phyloP scores from a whole-genome alignment of 441 rosid species.

The Brassica balearica region DNA sequence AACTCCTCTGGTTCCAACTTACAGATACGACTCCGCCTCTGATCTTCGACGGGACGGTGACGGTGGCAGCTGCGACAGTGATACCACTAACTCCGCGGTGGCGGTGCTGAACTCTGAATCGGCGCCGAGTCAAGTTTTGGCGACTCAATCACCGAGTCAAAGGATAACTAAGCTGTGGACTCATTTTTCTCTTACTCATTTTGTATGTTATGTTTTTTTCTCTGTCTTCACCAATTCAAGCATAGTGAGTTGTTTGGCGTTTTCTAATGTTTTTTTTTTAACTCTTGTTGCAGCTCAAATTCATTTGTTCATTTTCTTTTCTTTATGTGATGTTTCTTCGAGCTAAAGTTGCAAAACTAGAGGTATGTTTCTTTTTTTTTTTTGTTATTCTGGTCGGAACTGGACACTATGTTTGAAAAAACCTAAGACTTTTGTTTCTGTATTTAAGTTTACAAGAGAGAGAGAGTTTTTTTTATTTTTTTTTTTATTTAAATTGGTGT shows the following conservation, averaged over 20 bases:
- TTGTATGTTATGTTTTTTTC: conserved; percentile 46
- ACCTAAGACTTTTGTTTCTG: not conserved
- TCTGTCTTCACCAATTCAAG: not conserved
- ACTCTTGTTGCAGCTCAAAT: conserved; percentile 61
- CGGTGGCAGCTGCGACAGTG: conserved; percentile 32
- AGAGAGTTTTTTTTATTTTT: not conserved
- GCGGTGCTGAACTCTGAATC: conserved; percentile 38
- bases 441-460: not conserved
- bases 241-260: not conserved
- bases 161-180: conserved; percentile 48
- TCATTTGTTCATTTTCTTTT: conserved; percentile 57
- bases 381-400: not conserved
- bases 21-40: conserved; percentile 50
- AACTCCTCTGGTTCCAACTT: conserved; percentile 65
- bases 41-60: conserved; percentile 52
- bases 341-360: conserved; percentile 57
- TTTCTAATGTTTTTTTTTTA: conserved; percentile 26
- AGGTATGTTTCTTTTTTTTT: conserved; percentile 52
- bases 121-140: conserved; percentile 44
- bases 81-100: conserved; percentile 17
- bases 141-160: conserved; percentile 45
- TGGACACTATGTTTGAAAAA: not conserved
- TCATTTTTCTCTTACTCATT: conserved; percentile 47
- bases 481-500: not conserved
- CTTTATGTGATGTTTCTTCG: conserved; percentile 59